Evolutionary conservation across 1,284 basidiomycete genomes (phyloP).

Genomic region (Trametes sp.): DNA sequence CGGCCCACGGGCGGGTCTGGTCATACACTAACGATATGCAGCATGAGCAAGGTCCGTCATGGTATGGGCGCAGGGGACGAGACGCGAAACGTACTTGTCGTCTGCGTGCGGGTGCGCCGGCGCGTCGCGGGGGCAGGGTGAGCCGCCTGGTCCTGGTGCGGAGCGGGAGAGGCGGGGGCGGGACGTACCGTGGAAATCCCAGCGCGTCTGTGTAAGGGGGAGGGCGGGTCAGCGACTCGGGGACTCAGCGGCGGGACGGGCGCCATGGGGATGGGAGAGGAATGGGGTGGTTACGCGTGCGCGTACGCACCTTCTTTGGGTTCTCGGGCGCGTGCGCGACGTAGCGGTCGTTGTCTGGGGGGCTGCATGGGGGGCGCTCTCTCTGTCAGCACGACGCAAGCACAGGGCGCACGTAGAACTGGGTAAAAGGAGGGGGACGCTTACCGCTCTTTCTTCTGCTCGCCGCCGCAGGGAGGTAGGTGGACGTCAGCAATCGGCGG

Average conservation of each 20-base stretch:
- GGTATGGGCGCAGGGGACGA: too few relatives aligned
- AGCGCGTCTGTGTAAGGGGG: constrained; percentile 59
- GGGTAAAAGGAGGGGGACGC: constrained; percentile 23
- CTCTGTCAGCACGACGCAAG: background rate
- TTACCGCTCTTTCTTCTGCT: constrained; percentile 77
- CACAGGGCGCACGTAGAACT: background rate
- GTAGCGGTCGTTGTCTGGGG: constrained; percentile 82
- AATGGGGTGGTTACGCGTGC: background rate
- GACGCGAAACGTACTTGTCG: constrained; percentile 48
- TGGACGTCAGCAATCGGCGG: constrained; percentile 15
- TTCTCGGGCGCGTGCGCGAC: constrained; percentile 81
- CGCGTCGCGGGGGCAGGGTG: background rate
- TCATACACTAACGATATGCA: background rate
- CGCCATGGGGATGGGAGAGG: background rate
- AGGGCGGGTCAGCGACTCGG: too few relatives aligned
- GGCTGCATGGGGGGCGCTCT: constrained; percentile 50
- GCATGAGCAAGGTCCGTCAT: background rate
- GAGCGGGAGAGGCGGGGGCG: background rate
- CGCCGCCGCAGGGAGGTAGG: constrained; percentile 10
- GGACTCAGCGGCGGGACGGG: constrained; percentile 31
- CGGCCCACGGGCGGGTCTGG: background rate
- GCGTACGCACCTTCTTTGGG: constrained; percentile 77
- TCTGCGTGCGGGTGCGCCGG: constrained; percentile 44
- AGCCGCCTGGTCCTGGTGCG: background rate
- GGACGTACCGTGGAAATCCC: constrained; percentile 76